phyloP scores from a whole-genome alignment of 257 asterid genomes.

The Solanum verrucosum region DNA sequence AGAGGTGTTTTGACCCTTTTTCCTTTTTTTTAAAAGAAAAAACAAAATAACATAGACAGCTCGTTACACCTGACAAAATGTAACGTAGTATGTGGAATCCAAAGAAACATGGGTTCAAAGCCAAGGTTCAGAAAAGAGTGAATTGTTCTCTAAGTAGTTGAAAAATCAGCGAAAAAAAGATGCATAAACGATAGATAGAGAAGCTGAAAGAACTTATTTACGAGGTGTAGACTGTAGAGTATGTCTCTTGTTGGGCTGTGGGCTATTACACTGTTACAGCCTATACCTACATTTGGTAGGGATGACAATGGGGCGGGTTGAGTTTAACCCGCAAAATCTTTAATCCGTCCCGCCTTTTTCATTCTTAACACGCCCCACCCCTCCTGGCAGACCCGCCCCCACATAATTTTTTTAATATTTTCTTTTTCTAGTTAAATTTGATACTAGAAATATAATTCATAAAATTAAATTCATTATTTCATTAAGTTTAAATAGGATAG shows the following conservation, averaged over 20 bases:
- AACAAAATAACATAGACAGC: background rate
- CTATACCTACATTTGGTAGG: background rate
- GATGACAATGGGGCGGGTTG: too few species aligned
- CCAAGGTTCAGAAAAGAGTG: background rate
- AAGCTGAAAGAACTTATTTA: background rate
- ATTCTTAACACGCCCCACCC: too few species aligned
- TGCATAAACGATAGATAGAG: background rate
- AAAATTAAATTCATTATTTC: too few species aligned
- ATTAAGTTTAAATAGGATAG: fast-evolving
- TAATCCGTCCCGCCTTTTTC: too few species aligned
- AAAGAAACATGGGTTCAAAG: background rate
- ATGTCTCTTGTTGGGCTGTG: background rate
- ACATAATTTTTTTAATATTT: too few species aligned
- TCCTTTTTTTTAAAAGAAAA: background rate
- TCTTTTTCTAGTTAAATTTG: too few species aligned
- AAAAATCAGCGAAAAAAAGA: background rate
- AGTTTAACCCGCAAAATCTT: too few species aligned
- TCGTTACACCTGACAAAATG: background rate
- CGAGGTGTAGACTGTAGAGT: background rate
- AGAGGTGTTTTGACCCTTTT: too few species aligned
- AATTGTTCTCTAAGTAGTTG: background rate
- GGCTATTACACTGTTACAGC: background rate
- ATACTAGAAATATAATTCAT: too few species aligned
- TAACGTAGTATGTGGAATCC: background rate
- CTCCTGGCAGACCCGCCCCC: too few species aligned